Conservation (phyloP, 1,139 yeast species). For the Candida sp. region DNA sequence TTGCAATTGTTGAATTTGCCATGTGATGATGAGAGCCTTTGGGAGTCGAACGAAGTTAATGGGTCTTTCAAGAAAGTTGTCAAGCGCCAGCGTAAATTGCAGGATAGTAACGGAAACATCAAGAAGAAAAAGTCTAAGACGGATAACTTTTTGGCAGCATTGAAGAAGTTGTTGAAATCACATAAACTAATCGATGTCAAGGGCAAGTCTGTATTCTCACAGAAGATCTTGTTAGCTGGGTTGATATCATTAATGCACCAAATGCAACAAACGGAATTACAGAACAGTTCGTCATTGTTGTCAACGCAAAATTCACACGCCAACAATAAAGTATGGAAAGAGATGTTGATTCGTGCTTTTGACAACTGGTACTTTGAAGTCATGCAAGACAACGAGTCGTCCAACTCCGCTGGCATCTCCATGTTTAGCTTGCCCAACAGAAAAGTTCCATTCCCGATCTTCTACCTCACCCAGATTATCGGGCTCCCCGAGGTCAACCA, state of each 20-base stretch:
- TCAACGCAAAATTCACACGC: slow-evolving; percentile 25
- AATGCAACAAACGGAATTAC: slow-evolving; percentile 75
- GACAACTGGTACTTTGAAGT: slow-evolving; percentile 56
- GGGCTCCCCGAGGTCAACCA: slow-evolving; percentile 67
- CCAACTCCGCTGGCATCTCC: slow-evolving; percentile 17
- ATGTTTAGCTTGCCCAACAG: slow-evolving; percentile 9
- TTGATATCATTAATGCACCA: slow-evolving; percentile 70
- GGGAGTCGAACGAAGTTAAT: slow-evolving; percentile 59
- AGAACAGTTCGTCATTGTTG: slow-evolving; percentile 50
- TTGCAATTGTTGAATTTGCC: slow-evolving; percentile 73
- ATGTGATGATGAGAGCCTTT: slow-evolving; percentile 69
- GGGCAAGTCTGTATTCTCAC: slow-evolving; percentile 48
- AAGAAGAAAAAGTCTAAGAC: slow-evolving; percentile 8
- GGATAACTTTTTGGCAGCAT: slow-evolving; percentile 38
- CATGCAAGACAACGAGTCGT: slow-evolving; percentile 46
- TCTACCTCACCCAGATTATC: slow-evolving; percentile 75
- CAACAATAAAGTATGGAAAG: slow-evolving; percentile 57
- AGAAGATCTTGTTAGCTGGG: slow-evolving; percentile 72
- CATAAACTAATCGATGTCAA: slow-evolving; percentile 16
- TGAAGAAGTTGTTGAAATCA: slow-evolving; percentile 37
- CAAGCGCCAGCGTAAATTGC: slow-evolving; percentile 40
- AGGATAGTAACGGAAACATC: background rate
- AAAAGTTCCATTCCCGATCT: slow-evolving; percentile 48
- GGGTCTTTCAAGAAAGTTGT: slow-evolving; percentile 46
- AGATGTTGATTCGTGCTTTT: slow-evolving; percentile 62